Base-by-base conservation (phyloP, 768 basidiomycete genomes). In the Artomyces pyxidatus region DNA sequence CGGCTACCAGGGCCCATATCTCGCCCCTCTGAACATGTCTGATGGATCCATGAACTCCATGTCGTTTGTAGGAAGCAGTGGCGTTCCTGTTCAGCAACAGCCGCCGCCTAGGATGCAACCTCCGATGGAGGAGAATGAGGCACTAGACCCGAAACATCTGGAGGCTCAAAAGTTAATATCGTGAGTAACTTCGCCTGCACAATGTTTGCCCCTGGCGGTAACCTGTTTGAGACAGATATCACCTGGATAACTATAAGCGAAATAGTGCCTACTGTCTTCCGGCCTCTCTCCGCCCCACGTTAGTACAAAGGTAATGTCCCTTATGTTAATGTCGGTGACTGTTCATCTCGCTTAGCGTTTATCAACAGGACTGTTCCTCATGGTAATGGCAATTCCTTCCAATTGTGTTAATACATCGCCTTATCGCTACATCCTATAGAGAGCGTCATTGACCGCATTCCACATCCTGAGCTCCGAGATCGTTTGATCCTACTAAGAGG, bases 251-350 rank as follows among this genome's bases (percentile, higher is more conserved):
- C 58, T 92, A 81, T 63, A 85, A 82, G 61, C 73, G 85, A 52
- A 94, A 94, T 58, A 83, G 82, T 37, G 76, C 78, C 10, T 97
- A 97, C 61, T 88, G 86, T 59, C 71, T 97, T 6, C 94, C 94
- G 0, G 80, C 88, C 2, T 93, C 90, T 11, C 69, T 97, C 41
- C 78, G 88, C 5, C 91, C 92, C 1, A 92, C 92, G 4, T 67
- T 85, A n/a, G 82, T 93, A 11, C 94, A 97, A 67, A 80, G 84
- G 76, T 86, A 30, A 14, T 11, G 46, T 25, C 38, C 41, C 38
- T 49, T 30, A 51, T 46, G 6, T 49, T 27, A 30, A 14, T 11
- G 46, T 25, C 38, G 39, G 32, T 49, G 26, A 51, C 45, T 6
- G 48, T 27, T n/a, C n/a, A n/a, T n/a, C n/a, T n/a, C n/a, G n/a